Evolutionary conservation across 495 filamentous ascomycete genomes (phyloP), one percentile per base, ranked within the genome.

Genomic region (Podospora pseudocomata): DNA sequence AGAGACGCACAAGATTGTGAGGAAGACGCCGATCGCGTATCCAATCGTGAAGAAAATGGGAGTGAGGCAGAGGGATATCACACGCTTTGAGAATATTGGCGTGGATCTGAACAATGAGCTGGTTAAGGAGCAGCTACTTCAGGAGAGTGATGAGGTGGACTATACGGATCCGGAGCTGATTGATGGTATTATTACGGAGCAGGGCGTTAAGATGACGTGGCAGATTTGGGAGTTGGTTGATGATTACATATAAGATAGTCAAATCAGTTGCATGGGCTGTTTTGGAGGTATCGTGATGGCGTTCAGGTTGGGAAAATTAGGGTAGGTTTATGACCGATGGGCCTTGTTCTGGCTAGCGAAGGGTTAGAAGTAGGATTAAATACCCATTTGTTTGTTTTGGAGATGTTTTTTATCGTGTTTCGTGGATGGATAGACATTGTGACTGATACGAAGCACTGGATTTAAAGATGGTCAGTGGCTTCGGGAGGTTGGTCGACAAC

Each of bases 1-100:
- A 4, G 95, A 99, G 78, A 96, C 92, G 71, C 94, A 99, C 81
- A 99, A 96, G 79, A 44, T 80, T 64, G 76, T 74, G 65, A 75
- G 72, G 26, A 77, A 76, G 63, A 72, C 71, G 3, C 67, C 74
- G 0, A 69, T 73, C 7, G 60, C 65, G 16, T 63, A 76, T 23
- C 75, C 75, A 1, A 73, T 73, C 56, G 70, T 75, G 27, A 59
- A 66, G 23, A 64, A 73, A 16, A 64, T 76, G 18, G 73, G 71
- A 27, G 87, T 94, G 63, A 85, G 90, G 70, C 91, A 94, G 71
- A 86, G 85, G 63, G 87, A 94, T 20, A 85, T 95, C 60, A 66
- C 64, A 67, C 71, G 86, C 89, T 64, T 95, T 92, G 80, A 82
- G 79, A 76, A 86, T 30, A 76, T 85, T 2, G 81, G 83, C 49